Conservation (phyloP, 345 rosid genomes). For the Moricandia moricandioides region DNA sequence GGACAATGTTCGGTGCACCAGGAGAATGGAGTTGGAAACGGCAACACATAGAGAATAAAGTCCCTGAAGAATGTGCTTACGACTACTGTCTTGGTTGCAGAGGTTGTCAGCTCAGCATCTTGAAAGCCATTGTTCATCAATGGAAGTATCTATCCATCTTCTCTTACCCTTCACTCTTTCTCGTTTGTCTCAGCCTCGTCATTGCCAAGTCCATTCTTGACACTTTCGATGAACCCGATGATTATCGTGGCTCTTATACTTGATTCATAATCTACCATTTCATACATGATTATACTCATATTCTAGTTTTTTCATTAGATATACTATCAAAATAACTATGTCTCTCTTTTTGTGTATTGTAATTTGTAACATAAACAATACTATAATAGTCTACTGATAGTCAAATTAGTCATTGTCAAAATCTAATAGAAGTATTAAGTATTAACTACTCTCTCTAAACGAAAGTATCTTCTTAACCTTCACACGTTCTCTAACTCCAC, state of each 20-base stretch:
- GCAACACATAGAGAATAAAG: conserved; percentile 16
- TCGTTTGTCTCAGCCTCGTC: conserved; percentile 13
- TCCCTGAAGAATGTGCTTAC: conserved; percentile 32
- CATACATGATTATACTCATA: background rate
- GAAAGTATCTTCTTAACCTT: conserved; percentile 23
- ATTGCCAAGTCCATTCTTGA: conserved; percentile 15
- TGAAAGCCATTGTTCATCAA: conserved; percentile 34
- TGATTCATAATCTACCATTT: background rate
- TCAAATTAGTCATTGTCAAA: conserved; percentile 10
- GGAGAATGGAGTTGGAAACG: conserved; percentile 38
- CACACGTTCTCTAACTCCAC: conserved; percentile 23
- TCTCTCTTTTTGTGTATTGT: background rate
- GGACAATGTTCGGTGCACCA: conserved; percentile 22
- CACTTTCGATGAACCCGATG: conserved; percentile 17
- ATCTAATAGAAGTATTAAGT: background rate
- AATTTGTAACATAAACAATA: background rate
- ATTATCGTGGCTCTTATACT: conserved; percentile 21
- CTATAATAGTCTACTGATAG: background rate
- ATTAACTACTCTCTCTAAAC: conserved; percentile 9
- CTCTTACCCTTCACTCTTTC: conserved; percentile 19
- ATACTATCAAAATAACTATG: background rate
- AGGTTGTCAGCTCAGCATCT: conserved; percentile 35
- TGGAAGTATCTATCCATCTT: conserved; percentile 33
- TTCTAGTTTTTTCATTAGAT: background rate
- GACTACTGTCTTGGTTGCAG: conserved; percentile 24